These are phyloP conservation scores for Starmera stellimalicola DNA, from an alignment of 1,139 yeast genomes.

Conservation along the genomic window DNA sequence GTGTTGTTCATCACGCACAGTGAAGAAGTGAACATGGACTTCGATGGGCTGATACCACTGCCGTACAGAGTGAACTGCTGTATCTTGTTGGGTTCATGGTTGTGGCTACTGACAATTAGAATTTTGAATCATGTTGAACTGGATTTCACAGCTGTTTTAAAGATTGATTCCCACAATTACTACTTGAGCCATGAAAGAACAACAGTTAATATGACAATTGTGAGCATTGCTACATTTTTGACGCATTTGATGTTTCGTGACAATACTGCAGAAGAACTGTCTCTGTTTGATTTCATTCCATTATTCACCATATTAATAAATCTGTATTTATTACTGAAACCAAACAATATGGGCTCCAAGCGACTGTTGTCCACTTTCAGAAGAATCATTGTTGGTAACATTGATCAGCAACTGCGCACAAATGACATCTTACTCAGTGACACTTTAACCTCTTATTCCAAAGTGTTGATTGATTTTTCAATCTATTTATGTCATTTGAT, in stretches of 20 bases:
- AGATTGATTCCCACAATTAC: constrained; percentile 21
- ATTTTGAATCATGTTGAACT: constrained; percentile 27
- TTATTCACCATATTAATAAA: constrained; percentile 23
- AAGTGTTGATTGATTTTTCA: constrained; percentile 63
- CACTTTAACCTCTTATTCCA: constrained; percentile 69
- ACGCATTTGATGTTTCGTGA: constrained; percentile 12
- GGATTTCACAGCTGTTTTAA: constrained; percentile 31
- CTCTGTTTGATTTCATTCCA: constrained; percentile 23
- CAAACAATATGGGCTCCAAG: constrained; percentile 29
- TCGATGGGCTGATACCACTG: constrained; percentile 33
- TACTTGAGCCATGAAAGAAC: constrained; percentile 15
- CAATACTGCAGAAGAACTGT: constrained; percentile 4
- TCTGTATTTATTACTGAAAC: constrained; percentile 15
- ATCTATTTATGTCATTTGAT: constrained; percentile 33
- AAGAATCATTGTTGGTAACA: constrained; percentile 46
- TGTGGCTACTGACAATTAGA: constrained; percentile 37
- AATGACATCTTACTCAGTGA: constrained; percentile 78
- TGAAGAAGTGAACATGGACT: constrained; percentile 6
- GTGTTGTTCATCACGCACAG: too few relatives aligned
- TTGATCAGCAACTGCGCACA: constrained; percentile 51
- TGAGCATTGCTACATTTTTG: constrained; percentile 21
- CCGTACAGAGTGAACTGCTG: constrained; percentile 39
- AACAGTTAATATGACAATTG: constrained; percentile 19
- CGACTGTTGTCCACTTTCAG: constrained; percentile 39
- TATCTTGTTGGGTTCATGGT: constrained; percentile 36